phyloP scores from a whole-genome alignment of 805 yeast genomes.

The Hanseniaspora pseudoguilliermondii region DNA sequence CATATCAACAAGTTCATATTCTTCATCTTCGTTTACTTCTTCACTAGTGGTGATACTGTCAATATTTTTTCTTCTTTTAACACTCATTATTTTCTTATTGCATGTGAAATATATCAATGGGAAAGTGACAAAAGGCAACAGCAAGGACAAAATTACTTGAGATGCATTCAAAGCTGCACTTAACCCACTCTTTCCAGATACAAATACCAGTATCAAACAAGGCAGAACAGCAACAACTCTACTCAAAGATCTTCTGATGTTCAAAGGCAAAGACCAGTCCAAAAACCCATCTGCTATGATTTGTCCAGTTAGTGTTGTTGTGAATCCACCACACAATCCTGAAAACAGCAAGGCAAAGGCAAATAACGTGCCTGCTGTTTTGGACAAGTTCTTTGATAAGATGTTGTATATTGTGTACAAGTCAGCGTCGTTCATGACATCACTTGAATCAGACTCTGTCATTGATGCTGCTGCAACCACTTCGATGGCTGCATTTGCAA shows the following conservation, averaged over 20 bases:
- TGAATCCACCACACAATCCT: slow-evolving; percentile 89
- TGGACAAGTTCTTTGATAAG: slow-evolving; percentile 48
- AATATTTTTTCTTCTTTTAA: slow-evolving; percentile 22
- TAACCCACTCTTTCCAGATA: slow-evolving; percentile 72
- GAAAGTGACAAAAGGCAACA: slow-evolving; percentile 78
- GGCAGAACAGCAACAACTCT: slow-evolving; percentile 78
- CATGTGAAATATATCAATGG: slow-evolving; percentile 76
- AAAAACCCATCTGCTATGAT: slow-evolving; percentile 89
- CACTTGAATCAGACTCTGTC: slow-evolving; percentile 28
- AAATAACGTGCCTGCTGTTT: slow-evolving; percentile 70
- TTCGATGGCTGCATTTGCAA: slow-evolving; percentile 78
- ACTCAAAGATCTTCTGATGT: slow-evolving; percentile 65
- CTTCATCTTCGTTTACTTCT: neutral
- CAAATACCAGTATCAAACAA: slow-evolving; percentile 59
- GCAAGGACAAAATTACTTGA: slow-evolving; percentile 69
- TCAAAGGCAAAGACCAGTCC: slow-evolving; percentile 69
- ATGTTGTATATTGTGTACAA: slow-evolving; percentile 66
- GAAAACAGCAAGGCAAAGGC: slow-evolving; percentile 74
- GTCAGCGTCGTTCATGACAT: slow-evolving; percentile 57
- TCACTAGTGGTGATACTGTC: neutral
- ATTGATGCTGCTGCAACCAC: slow-evolving; percentile 89
- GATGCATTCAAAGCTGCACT: slow-evolving; percentile 66
- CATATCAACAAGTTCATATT: slow-evolving; percentile 28
- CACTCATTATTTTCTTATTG: slow-evolving; percentile 54
- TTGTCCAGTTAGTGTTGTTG: slow-evolving; percentile 89